Base-by-base conservation (phyloP, 2,329 filamentous ascomycete species). In the Plectosphaerella cucumerina region DNA sequence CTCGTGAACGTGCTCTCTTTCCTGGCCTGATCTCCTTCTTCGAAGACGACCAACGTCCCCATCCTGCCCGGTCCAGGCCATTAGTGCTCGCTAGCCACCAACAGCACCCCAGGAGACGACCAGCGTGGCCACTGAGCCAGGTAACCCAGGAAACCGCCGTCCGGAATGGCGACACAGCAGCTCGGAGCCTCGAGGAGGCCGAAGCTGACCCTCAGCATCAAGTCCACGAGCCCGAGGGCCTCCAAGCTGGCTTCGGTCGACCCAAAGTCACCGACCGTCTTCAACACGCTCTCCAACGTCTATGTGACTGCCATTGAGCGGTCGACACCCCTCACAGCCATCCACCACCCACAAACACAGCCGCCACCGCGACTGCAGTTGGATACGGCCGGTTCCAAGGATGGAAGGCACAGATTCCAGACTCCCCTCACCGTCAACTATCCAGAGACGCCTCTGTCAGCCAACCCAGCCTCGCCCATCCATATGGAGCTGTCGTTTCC, bases 241-340 rank as follows among this genome's bases (percentile, higher is more conserved):
- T 69, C 72, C 23, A 73, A 72, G 5, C 62, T 78, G 42, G 65
- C 72, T 20, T 70, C 73, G 48, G 66, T 79, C 37, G 76, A 85
- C 58, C 77, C 80, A 26, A 77, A 73, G 52, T 84, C 82, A 31
- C 80, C 81, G 4, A 86, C 83, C 1, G 72, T 81, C 20, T 84
- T 85, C 69, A 86, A 86, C 66, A 86, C 83, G 2, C 73, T 86
- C 37, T 84, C 82, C 49, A 86, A 86, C 65, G 78, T 82, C 53
- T 86, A 86, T 60, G 77, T 79, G 22, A 80, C 78, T 3, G 79
- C 82, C 53, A 83, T 86, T 49, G 81, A 83, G 64, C 77, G 80
- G 54, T 75, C 78, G 23, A 77, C 79, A 1, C 76, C 79, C 3
- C 59, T 70, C 34, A 77, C 74, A 3, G 74, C 77, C 48, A 78